Evolutionary conservation across 768 basidiomycete genomes (phyloP).

Genomic region (Boletus pseudo-olivaceus): DNA sequence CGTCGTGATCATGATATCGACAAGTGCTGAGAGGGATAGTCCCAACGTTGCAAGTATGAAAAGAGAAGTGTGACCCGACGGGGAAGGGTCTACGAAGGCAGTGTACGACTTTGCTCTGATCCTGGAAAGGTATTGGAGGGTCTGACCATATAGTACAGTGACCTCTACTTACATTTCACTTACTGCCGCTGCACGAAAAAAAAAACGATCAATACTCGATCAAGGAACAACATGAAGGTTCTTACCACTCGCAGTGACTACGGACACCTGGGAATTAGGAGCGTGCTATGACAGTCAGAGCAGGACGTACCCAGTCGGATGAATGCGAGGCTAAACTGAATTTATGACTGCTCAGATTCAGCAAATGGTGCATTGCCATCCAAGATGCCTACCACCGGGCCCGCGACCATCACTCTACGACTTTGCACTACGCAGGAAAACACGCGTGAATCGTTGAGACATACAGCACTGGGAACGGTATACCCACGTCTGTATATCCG

Average conservation of each 20-base stretch:
- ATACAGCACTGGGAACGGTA: neutral
- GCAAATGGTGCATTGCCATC: neutral
- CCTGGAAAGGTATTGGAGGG: constrained; percentile 1
- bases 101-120: constrained; percentile 8
- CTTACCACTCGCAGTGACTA: constrained; percentile 24
- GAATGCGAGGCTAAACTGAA: constrained; percentile 16
- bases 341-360: neutral
- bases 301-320: constrained; percentile 17
- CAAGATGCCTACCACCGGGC: constrained; percentile 11
- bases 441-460: neutral
- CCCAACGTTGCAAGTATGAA: constrained; percentile 23
- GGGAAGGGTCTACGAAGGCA: constrained; percentile 3
- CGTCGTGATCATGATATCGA: constrained; percentile 45
- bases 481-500: constrained; percentile 24
- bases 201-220: neutral
- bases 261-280: neutral
- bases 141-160: neutral
- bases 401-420: constrained; percentile 12
- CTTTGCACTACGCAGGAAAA: constrained; percentile 11
- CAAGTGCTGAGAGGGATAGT: constrained; percentile 40
- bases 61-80: constrained; percentile 2
- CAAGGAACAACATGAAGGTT: neutral
- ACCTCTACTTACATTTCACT: constrained; percentile 17
- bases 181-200: constrained; percentile 11
- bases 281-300: neutral